phyloP scores from a whole-genome alignment of 2,329 filamentous ascomycete species.

The Colletotrichum euphorbiae region DNA sequence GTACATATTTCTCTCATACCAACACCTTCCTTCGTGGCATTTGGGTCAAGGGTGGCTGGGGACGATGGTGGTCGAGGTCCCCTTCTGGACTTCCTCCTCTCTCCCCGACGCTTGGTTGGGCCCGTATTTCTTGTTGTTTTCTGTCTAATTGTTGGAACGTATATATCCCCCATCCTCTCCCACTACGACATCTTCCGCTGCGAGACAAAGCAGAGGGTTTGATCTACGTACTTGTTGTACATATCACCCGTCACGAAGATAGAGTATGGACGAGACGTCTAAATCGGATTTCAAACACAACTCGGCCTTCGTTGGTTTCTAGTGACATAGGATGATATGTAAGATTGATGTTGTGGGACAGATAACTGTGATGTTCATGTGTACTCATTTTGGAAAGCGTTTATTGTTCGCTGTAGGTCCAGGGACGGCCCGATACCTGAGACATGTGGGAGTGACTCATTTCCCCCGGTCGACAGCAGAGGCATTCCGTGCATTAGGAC shows the following conservation, averaged over 20 bases:
- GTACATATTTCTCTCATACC: slow-evolving; percentile 38
- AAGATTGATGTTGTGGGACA: not conserved
- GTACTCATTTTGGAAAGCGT: not conserved
- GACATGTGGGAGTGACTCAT: slow-evolving; percentile 11
- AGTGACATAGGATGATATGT: not conserved
- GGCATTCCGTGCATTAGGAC: not conserved
- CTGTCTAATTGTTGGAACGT: slow-evolving; percentile 39
- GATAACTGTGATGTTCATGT: not conserved
- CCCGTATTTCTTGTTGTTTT: slow-evolving; percentile 14
- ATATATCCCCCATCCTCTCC: slow-evolving; percentile 23
- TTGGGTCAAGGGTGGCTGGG: not conserved
- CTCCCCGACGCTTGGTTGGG: not conserved
- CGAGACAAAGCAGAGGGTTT: slow-evolving; percentile 31
- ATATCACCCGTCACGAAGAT: slow-evolving; percentile 37
- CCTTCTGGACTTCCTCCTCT: not conserved
- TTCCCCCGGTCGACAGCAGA: not conserved
- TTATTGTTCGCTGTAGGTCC: not conserved
- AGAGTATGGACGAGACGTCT: slow-evolving; percentile 37
- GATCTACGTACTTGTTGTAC: slow-evolving; percentile 33
- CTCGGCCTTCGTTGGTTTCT: not conserved
- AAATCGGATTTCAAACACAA: slow-evolving; percentile 32
- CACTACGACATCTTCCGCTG: slow-evolving; percentile 28
- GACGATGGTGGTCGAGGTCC: slow-evolving; percentile 3
- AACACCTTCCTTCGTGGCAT: slow-evolving; percentile 22
- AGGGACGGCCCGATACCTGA: slow-evolving; percentile 7